Base-by-base conservation (phyloP, 495 filamentous ascomycete species). In the Podospora sp. region DNA sequence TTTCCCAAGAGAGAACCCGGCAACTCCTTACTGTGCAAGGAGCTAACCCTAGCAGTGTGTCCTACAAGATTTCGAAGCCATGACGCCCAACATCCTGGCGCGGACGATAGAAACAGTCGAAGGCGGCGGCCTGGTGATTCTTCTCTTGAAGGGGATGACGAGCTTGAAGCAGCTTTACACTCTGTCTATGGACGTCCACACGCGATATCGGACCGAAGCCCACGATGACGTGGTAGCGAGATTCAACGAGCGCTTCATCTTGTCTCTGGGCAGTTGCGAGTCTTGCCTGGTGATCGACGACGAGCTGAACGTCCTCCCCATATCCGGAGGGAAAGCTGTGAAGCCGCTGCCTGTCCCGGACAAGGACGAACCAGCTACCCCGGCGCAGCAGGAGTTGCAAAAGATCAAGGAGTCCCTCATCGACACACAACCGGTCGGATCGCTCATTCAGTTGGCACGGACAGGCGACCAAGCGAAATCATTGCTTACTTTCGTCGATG, bases 141-240 rank as follows among this genome's bases (percentile, higher is more conserved):
- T 99, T 66, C 83, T 99, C 35, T 77, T 99, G 36, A 98, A 97
- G 81, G 92, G 94, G 68, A 97, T 99, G 94, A 95, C 84, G 70
- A 97, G 93, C 77, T 80, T 99, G 80, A 97, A 97, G 78, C 94
- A 99, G 78, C 86, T 99, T 0, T 99, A 97, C 78, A 97, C 94
- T 4, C 76, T 99, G 72, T 93, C 93, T 27, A 99, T 99, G 96
- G 96, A 98, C 76, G 90, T 97, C 52, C 96, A 99, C 78, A 93
- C 95, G 25, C 85, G 96, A 75, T 99, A 98, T 80, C 85, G 96
- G 65, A 99, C 96, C 49, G 96, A 99, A 76, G 96, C 96, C 6
- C 93, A 98, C 76, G 91, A 90, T 63, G 96, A 99, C 79, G 95
- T 99, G 59, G 88, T 92, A 53, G 95, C 95, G 46, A 87, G 96